Evolutionary conservation across 768 basidiomycete genomes (phyloP).

Genomic region (Mycena kentingensis): DNA sequence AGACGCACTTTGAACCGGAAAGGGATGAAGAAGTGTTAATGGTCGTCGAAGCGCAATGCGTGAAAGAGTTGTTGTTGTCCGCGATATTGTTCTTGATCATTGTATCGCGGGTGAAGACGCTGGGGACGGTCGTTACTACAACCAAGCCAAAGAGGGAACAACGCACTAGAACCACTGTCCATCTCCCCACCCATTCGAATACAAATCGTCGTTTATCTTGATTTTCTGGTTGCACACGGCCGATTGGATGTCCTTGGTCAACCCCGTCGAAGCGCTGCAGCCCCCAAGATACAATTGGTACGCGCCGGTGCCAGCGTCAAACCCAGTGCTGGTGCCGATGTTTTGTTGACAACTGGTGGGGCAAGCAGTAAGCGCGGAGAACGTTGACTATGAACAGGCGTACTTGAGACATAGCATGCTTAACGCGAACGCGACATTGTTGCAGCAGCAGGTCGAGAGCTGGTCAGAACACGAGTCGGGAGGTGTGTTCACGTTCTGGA

Average conservation of each 20-base stretch:
- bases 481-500: constrained; percentile 20
- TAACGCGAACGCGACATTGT: constrained; percentile 23
- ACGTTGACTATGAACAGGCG: neutral
- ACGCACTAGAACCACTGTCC: constrained; percentile 24
- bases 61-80: constrained; percentile 22
- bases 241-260: constrained; percentile 23
- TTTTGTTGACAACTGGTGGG: constrained; percentile 24
- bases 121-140: constrained; percentile 1
- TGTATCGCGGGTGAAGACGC: constrained; percentile 20
- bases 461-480: constrained; percentile 30
- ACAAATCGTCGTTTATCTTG: constrained; percentile 23
- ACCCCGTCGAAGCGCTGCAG: neutral
- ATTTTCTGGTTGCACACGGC: constrained; percentile 26
- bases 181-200: constrained; percentile 15
- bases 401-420: constrained; percentile 31
- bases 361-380: neutral
- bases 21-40: constrained; percentile 10
- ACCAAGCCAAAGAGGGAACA: neutral
- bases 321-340: constrained; percentile 5
- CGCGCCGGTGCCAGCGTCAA: constrained; percentile 20
- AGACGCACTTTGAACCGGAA: neutral
- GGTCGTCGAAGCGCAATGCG: constrained; percentile 22
- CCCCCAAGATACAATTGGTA: constrained; percentile 20
- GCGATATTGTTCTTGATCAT: constrained; percentile 19
- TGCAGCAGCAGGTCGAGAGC: constrained; percentile 27